A percentile compares a stretch with the other conserved stretches of the same genome.
Evolutionary conservation across 352 stramenopile species (phyloP).

Genomic region (Halophytophthora batemanensis): DNA sequence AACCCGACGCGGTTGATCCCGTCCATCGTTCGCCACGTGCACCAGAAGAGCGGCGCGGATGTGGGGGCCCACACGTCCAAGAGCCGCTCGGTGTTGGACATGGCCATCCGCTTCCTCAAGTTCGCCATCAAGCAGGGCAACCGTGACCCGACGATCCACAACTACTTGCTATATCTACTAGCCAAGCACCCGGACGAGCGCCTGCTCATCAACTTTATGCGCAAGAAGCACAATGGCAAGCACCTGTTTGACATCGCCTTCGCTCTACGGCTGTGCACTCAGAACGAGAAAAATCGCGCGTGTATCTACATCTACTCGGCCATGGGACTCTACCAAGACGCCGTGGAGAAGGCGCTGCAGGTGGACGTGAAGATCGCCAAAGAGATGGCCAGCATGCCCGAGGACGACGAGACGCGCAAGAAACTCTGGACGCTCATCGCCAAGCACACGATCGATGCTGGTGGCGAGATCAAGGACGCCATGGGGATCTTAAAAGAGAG

Average conservation of each 20-base stretch:
- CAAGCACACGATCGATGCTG: constrained; percentile 90
- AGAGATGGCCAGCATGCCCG: constrained; percentile 89
- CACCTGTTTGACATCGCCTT: constrained; percentile 92
- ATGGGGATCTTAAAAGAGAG: constrained; percentile 88
- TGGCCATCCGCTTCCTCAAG: constrained; percentile 92
- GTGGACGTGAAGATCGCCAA: constrained; percentile 93
- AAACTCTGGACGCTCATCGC: constrained; percentile 94
- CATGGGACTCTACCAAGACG: constrained; percentile 91
- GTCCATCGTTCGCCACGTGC: constrained; percentile 89
- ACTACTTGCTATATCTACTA: constrained; percentile 90
- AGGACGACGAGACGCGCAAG: constrained; percentile 88
- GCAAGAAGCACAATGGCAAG: constrained; percentile 83
- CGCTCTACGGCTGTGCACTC: constrained; percentile 88
- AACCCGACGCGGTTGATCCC: constrained; percentile 91
- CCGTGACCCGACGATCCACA: constrained; percentile 90
- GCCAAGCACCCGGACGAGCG: constrained; percentile 88
- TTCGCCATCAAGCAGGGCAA: constrained; percentile 91
- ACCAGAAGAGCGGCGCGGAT: constrained; percentile 56
- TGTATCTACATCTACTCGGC: constrained; percentile 95
- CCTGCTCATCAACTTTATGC: constrained; percentile 89
- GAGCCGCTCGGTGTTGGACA: constrained; percentile 75
- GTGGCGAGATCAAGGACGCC: constrained; percentile 78
- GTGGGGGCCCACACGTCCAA: constrained; percentile 32
- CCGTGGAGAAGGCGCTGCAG: constrained; percentile 88
- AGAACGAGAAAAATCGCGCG: constrained; percentile 90